phyloP scores from a whole-genome alignment of 2,329 filamentous ascomycete genomes.

The Venturia oleaginea region DNA sequence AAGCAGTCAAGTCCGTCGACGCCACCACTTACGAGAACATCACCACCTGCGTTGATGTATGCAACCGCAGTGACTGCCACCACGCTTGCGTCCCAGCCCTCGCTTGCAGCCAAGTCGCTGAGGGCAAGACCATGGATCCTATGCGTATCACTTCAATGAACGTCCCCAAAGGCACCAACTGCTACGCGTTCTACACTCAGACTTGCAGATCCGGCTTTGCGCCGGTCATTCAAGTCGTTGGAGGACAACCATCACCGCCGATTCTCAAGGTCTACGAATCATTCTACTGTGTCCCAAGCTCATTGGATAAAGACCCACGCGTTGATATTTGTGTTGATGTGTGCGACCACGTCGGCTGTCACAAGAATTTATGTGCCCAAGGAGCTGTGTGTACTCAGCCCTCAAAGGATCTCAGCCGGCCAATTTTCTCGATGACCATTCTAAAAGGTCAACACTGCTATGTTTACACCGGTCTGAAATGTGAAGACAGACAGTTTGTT shows the following conservation, averaged over 20 bases:
- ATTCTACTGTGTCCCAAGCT: too few relatives aligned
- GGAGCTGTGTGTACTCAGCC: too few relatives aligned
- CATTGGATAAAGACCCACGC: too few relatives aligned
- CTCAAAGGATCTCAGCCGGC: too few relatives aligned
- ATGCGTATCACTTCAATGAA: neutral
- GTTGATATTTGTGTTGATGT: too few relatives aligned
- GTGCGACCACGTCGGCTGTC: too few relatives aligned
- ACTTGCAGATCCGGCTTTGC: neutral
- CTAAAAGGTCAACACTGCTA: too few relatives aligned
- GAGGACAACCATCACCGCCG: neutral
- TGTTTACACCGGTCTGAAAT: too few relatives aligned
- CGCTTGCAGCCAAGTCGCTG: neutral
- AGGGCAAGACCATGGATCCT: neutral
- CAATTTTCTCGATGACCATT: too few relatives aligned
- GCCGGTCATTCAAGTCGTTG: neutral
- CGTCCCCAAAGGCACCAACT: neutral
- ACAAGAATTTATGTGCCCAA: too few relatives aligned
- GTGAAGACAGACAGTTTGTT: too few relatives aligned
- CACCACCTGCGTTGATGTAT: neutral
- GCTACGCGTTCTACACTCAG: neutral
- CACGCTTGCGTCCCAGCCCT: constrained; percentile 22
- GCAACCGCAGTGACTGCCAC: neutral
- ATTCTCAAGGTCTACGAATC: neutral
- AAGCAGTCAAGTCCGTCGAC: neutral
- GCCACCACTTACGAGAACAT: neutral